Base-by-base conservation (phyloP, 148 eudicot genomes). In the Spergularia bocconei region DNA sequence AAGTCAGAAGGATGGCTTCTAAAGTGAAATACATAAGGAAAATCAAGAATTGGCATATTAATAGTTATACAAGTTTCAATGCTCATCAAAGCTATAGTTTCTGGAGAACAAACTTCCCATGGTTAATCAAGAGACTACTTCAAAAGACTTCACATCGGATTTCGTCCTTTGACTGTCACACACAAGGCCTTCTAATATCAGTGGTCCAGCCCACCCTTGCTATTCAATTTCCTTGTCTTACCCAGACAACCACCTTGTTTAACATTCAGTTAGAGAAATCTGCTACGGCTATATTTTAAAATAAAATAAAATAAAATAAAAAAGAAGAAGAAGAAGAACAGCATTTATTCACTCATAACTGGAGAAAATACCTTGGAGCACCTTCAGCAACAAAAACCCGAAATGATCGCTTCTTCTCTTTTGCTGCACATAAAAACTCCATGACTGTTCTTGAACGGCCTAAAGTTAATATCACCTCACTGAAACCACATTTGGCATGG, bases 301-400 rank as follows among this genome's bases (percentile, higher is more conserved):
- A 29, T 1, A 29, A 29, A 29, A 29, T 1, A 29, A 29, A 29
- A 29, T 1, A 29, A 29, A 29, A 29, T n/a, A 29, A 29, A 29
- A 29, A 29, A 29, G 2, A 29, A 29, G 2, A 29, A 29, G 2
- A 29, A 29, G 0, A 29, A 29, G 2, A 29, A 29, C 36, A 29
- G 36, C 36, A 29, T 29, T 29, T 9, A 13, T 64, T n/a, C 29
- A n/a, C 44, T 54, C 3, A n/a, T 3, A 6, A 25, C 58, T 14
- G 21, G 10, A 25, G 66, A 68, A 47, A 52, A 69, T 75, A 90
- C 99, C 99, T 95, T 72, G 99, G 99, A 79, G 97, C 99, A 78
- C 99, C 99, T 84, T 95, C 99, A 11, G 99, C 99, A 70, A 95
- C 91, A 80, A 92, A 92, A 20, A 95, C 99, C 11, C 97, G 91